Conservation (phyloP, 371 early-diverging fungal species). For the Thermomucor indicae-seudaticae region DNA sequence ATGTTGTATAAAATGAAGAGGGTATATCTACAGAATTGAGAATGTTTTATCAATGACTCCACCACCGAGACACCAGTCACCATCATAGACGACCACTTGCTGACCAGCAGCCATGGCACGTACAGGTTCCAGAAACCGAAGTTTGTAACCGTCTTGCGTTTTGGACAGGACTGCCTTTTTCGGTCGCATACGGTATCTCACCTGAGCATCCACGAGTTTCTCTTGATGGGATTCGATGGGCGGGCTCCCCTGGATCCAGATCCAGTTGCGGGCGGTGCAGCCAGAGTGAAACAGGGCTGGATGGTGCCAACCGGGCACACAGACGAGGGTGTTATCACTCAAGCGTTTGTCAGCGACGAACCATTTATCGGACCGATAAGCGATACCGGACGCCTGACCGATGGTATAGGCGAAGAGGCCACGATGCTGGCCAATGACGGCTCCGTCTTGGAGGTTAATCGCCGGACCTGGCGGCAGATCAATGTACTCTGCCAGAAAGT, state of each 20-base stretch:
- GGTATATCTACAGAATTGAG: too few relatives aligned
- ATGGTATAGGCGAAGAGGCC: conserved; percentile 73
- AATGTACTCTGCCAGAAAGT: conserved; percentile 73
- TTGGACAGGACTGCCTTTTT: conserved; percentile 27
- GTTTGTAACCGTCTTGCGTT: conserved; percentile 12
- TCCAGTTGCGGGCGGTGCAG: conserved; percentile 38
- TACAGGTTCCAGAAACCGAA: conserved; percentile 34
- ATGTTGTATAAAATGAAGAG: too few relatives aligned
- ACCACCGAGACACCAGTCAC: conserved; percentile 54
- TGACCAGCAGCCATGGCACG: conserved; percentile 48
- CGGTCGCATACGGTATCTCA: conserved; percentile 44
- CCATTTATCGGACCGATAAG: conserved; percentile 56
- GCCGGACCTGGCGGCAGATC: conserved; percentile 59
- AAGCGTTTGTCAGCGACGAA: conserved; percentile 41
- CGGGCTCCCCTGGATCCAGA: conserved; percentile 33
- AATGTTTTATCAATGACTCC: conserved; percentile 41
- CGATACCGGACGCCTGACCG: conserved; percentile 68
- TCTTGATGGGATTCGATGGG: conserved; percentile 1
- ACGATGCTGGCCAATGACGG: conserved; percentile 57
- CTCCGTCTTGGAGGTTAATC: conserved; percentile 49
- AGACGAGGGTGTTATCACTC: conserved; percentile 27
- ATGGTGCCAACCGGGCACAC: conserved; percentile 42
- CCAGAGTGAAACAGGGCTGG: conserved; percentile 31
- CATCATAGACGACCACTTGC: conserved; percentile 49
- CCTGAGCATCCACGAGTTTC: conserved; percentile 32